Evolutionary conservation across 192 early-diverging fungal genomes (phyloP).

Genomic region (Piromyces sp.): DNA sequence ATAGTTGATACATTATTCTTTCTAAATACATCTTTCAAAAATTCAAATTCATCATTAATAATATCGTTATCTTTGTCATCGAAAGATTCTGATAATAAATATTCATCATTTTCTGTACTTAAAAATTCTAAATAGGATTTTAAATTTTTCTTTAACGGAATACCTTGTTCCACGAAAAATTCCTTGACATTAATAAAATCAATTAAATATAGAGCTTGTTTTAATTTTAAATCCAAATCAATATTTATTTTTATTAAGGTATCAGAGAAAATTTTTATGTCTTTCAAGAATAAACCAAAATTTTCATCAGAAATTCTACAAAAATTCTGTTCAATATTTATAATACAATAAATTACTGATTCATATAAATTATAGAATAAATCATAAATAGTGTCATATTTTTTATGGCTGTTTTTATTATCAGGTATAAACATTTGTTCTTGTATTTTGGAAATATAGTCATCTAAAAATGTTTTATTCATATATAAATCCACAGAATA

Average conservation of each 20-base stretch:
- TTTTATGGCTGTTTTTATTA: not conserved
- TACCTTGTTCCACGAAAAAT: not conserved
- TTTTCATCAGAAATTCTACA: not conserved
- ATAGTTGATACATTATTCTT: no score
- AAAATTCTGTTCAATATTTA: not conserved
- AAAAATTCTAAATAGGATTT: not conserved
- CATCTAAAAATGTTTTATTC: not conserved
- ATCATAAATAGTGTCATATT: not conserved
- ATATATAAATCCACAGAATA: not conserved
- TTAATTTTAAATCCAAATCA: not conserved
- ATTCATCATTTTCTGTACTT: not conserved
- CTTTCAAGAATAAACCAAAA: not conserved
- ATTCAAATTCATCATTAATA: not conserved
- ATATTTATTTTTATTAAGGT: not conserved
- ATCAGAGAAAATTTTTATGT: not conserved
- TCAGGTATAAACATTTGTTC: not conserved
- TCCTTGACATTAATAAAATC: not conserved
- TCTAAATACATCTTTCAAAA: not conserved
- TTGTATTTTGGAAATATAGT: not conserved
- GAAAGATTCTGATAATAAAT: not conserved
- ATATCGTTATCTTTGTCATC: not conserved
- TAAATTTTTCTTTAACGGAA: not conserved
- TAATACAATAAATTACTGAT: not conserved
- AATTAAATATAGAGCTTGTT: not conserved
- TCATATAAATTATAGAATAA: not conserved